Evolutionary conservation across 495 filamentous ascomycete genomes (phyloP), one percentile per base, ranked within the genome.

Genomic region (Lophiostoma macrostomum): DNA sequence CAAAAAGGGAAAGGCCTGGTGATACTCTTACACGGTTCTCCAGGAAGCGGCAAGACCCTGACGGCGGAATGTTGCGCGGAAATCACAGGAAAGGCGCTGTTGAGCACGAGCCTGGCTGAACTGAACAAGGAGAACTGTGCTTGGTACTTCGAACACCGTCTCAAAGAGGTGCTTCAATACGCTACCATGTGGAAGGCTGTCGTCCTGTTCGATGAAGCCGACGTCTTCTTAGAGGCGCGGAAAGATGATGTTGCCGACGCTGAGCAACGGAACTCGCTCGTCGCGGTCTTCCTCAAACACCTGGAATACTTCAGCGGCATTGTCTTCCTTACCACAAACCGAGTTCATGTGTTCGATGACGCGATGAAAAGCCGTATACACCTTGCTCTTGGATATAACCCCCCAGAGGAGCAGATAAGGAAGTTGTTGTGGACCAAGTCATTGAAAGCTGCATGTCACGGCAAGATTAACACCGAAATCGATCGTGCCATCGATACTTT

Each of bases 321-420:
- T 13, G 28, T 61, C 6, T 64, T 64, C 32, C 42, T 64, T 7
- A 64, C 61, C 4, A 45, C 51, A 4, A 64, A 64, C 37, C 56
- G 61, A 13, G 52, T 64, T 4, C 23, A 43, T n/a, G 58, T 56
- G 10, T 56, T 61, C 36, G 61, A 64, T 34, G 16, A 36, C 28
- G 61, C 61, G 11, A 57, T 64, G 23, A 51, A 56, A 18, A 46
- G 36, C 25, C 58, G 71, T 12, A 67, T 75, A 31, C 67, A 73
- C 54, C 64, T 74, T 23, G 70, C 70, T 12, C 63, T 73, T 4
- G 56, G 58, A 18, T 74, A 74, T 55, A 41, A 50, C 23, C 38
- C 62, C 20, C 60, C 55, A 5, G 42, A 50, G 22, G 4, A 31
- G 12, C 34, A 48, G 14, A 42, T 43, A 40, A 23, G 60, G 14